Percentiles rank a stretch among this genome's conserved stretches.
Conservation (phyloP, 768 basidiomycete species). For the Lactarius tabidus region DNA sequence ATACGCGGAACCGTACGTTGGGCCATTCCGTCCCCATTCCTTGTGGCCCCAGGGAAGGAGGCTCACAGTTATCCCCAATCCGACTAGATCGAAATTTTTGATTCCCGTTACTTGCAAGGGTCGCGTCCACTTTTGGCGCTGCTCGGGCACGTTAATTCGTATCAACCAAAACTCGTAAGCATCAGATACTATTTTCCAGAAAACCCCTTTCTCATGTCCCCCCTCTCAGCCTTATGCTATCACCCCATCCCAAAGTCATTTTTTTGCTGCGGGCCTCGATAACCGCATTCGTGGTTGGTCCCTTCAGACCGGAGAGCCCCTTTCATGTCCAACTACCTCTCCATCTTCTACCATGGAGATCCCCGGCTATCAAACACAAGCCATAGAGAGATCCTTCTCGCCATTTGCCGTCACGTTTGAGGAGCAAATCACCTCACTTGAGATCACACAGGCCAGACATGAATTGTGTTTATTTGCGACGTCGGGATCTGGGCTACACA, state of each 20-base stretch:
- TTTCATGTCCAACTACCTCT: constrained; percentile 27
- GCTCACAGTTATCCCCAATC: constrained; percentile 5
- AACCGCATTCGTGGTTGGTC: constrained; percentile 65
- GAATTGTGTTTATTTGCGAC: constrained; percentile 23
- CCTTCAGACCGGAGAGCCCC: constrained; percentile 46
- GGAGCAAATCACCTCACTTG: constrained; percentile 21
- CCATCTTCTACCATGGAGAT: constrained; percentile 25
- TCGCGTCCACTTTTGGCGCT: constrained; percentile 45
- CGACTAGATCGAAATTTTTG: constrained; percentile 56
- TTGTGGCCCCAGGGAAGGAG: not conserved
- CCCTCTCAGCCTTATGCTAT: constrained; percentile 52
- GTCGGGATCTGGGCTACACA: constrained; percentile 18
- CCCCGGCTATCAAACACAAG: not conserved
- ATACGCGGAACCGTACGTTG: constrained; percentile 56
- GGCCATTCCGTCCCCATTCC: not conserved
- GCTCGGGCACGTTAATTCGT: constrained; percentile 55
- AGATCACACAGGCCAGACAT: constrained; percentile 13
- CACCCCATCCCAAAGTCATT: constrained; percentile 51
- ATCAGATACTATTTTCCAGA: not conserved
- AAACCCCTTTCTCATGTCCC: not conserved
- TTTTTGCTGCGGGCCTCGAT: constrained; percentile 72
- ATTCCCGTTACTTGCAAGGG: constrained; percentile 52
- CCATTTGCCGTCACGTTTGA: constrained; percentile 15
- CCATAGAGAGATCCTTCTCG: not conserved
- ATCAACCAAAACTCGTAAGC: constrained; percentile 50